These are phyloP conservation scores for Penicillium chermesinum DNA, from an alignment of 495 filamentous ascomycete species.

Conservation along the genomic window DNA sequence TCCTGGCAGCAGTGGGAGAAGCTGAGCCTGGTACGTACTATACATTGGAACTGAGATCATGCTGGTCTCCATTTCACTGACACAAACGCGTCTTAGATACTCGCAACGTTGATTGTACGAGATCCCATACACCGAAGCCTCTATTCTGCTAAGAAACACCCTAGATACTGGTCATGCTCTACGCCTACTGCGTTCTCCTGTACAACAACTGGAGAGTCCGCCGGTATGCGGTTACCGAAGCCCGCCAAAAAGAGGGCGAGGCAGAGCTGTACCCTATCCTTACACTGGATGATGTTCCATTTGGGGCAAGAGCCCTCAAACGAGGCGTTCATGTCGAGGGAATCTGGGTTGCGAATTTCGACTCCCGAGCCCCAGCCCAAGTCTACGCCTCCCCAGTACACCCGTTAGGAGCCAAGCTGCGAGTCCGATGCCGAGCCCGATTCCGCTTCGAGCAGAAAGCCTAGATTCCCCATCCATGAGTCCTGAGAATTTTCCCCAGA, in stretches of 20 bases:
- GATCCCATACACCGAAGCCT: neutral
- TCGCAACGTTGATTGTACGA: conserved; percentile 45
- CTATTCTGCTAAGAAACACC: conserved; percentile 27
- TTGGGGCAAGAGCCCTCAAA: conserved; percentile 85
- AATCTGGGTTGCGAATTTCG: conserved; percentile 74
- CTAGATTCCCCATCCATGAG: neutral
- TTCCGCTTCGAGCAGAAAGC: neutral
- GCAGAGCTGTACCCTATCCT: conserved; percentile 25
- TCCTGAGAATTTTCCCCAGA: neutral
- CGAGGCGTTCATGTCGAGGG: conserved; percentile 81
- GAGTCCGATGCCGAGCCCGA: conserved; percentile 8
- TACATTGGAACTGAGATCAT: neutral
- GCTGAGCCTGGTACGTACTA: conserved; percentile 70
- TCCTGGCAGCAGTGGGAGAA: conserved; percentile 86
- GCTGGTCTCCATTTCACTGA: conserved; percentile 4
- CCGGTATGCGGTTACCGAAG: conserved; percentile 61
- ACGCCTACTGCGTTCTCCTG: conserved; percentile 41
- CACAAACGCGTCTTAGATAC: conserved; percentile 25
- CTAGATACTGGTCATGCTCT: conserved; percentile 43
- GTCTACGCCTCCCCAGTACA: conserved; percentile 20
- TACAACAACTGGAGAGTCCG: conserved; percentile 60
- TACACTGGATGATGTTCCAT: conserved; percentile 64
- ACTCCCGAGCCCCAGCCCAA: conserved; percentile 40
- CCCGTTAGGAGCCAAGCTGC: conserved; percentile 12
- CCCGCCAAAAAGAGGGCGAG: conserved; percentile 51